Base-by-base conservation (phyloP, 352 stramenopile genomes). In the Pythium dissimile region DNA sequence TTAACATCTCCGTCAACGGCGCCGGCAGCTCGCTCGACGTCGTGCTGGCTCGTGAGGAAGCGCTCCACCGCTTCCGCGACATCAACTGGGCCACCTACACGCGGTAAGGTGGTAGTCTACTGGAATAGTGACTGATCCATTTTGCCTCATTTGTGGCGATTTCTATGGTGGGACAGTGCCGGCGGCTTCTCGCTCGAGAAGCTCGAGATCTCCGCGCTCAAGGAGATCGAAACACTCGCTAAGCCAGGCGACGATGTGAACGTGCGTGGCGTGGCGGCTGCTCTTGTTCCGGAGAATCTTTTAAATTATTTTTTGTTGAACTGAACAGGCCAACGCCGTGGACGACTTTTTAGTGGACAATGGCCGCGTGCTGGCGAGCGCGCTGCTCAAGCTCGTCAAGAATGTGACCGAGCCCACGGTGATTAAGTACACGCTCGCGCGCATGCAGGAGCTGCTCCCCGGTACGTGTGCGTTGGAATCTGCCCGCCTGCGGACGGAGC, bases 41-140 rank as follows among this genome's bases (percentile, higher is more conserved):
- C 37, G 79, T 64, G 34, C 59, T 92, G 12, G 80, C 81, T 21
- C 69, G 85, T 20, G 85, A 95, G 64, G 84, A 95, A 66, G 85
- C 85, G 58, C 68, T 95, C 45, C 73, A 89, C 58, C 84, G 84
- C 61, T 95, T 95, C 70, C 81, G 85, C 48, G 85, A 94, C 64
- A 95, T 95, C 64, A 95, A 95, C 66, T 95, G 85, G 85, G 83
- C 78, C 49, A 92, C 83, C 20, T 95, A 95, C 71, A 92, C 85
- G 54, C 83, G 85, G 83, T 92, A 69, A 2, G 62, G 6, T 12
- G 12, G 5, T 34, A 2, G 5, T 35, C 23, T 9, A n/a, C 7
- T 3, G 1, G 11, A 1, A 50, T 13, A 35, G n/a, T 0, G 42
- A 48, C 43, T 50, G 9, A 38, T 24, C 4, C 0, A 16, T 38